phyloP scores from a whole-genome alignment of 2,329 filamentous ascomycete species.

The Calonectria pauciramosa region DNA sequence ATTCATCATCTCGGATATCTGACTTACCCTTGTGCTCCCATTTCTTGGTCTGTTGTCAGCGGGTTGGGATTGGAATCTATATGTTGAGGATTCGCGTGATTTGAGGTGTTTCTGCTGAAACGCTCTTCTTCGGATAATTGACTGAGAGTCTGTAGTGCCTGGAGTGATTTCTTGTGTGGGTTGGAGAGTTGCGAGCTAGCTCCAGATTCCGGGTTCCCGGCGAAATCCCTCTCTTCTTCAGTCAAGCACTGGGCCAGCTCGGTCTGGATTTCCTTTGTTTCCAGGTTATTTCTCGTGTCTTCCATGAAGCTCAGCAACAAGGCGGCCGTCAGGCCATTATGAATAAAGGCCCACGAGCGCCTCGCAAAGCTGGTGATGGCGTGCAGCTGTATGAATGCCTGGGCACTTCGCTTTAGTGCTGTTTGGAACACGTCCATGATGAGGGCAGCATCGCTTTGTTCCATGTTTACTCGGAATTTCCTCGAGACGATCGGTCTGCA shows the following conservation, averaged over 20 bases:
- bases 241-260: constrained; percentile 27
- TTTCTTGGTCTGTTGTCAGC: neutral
- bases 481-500: constrained; percentile 30
- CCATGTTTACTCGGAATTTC: neutral
- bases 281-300: constrained; percentile 13
- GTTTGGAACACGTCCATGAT: constrained; percentile 18
- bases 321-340: constrained; percentile 36
- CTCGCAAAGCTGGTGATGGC: constrained; percentile 30
- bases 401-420: constrained; percentile 22
- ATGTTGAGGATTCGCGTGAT: neutral
- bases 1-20: too few relatives aligned
- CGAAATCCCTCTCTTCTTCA: constrained; percentile 15
- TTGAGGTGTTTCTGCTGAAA: neutral
- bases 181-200: constrained; percentile 23
- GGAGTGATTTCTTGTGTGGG: constrained; percentile 31
- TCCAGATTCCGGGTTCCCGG: neutral
- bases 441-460: neutral
- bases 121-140: constrained; percentile 4
- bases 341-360: constrained; percentile 38
- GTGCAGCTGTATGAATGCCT: constrained; percentile 31
- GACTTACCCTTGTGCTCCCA: constrained; percentile 3
- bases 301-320: constrained; percentile 34
- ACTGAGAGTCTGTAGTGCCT: constrained; percentile 22
- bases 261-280: constrained; percentile 32
- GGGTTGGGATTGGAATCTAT: neutral